Base-by-base conservation (phyloP, 192 early-diverging fungal genomes). In the Podila epicladia region DNA sequence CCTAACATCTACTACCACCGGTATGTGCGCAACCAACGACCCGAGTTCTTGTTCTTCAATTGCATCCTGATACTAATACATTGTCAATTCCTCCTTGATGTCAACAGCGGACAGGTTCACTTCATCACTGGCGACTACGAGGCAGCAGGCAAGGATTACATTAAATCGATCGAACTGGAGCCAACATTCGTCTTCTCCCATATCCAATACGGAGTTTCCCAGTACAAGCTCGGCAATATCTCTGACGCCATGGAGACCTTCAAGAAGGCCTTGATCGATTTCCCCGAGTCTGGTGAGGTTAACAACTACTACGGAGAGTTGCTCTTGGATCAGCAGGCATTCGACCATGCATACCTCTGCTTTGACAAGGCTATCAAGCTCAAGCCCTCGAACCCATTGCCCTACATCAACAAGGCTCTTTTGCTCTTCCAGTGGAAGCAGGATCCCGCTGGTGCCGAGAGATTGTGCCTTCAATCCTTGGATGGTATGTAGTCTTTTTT, bases 291-390 rank as follows among this genome's bases (percentile, higher is more conserved):
- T 51, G 90, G 93, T 49, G 98, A 99, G 77, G 92, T 97, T 26
- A 95, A 92, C 90, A 99, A 99, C 88, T 99, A 98, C 84, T 96
- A 97, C 55, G 98, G 96, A 77, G 98, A 99, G 86, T 86, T 99
- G 26, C 82, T 98, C 45, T 84, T 94, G 61, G 97, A 99, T 73
- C 93, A 95, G 74, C 91, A 93, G 67, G 86, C 88, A 31, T 91
- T 93, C 38, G 90, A 91, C 17, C 93, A 96, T 82, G 97, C 97
- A 2, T 82, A 92, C 69, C 87, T 89, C 15, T 90, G 90, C 66
- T 98, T 99, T 74, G 93, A 94, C 69, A 97, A 97, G 82, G 95
- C 97, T 1, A 89, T 96, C 51, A 87, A 91, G 64, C 83, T 98
- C 71, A 92, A 94, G 75, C 84, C 87, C 5, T 85, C 85, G 59